Evolutionary conservation across 73 alveolate species (phyloP), one percentile per base, ranked within the genome.

Genomic region (Symbiodinium pilosum): DNA sequence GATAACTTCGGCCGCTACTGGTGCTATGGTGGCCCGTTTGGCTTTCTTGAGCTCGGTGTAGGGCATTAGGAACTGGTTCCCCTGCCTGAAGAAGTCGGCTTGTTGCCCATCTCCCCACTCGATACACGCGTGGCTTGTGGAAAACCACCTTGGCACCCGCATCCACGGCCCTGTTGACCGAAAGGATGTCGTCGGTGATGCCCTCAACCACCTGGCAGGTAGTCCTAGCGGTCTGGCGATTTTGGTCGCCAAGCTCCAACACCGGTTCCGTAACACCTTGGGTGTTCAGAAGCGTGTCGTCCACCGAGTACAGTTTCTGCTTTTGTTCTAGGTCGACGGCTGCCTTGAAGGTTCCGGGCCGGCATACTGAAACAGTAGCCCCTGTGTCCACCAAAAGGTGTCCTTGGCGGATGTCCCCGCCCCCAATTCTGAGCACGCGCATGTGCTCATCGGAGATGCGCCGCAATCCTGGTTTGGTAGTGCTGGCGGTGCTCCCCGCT

Each of bases 131-230:
- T 75, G 12, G 26, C 26, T 6, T 11, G 41, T n/a, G 28, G 51
- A 75, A 75, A 75, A 8, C 34, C 43, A 75, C 43, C 38, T 12
- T 8, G 4, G 86, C 86, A 11, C 86, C 86, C 18, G n/a, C n/a
- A n/a, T n/a, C n/a, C n/a, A n/a, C n/a, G n/a, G n/a, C n/a, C n/a
- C n/a, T n/a, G n/a, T n/a, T n/a, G n/a, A n/a, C n/a, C n/a, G n/a
- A n/a, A n/a, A n/a, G n/a, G n/a, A n/a, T n/a, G n/a, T n/a, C n/a
- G 43, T 75, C 86, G 26, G 26, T 20, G 20, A 75, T 75, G 52
- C 86, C 86, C n/a, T 75, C 86, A 16, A 75, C 86, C 6, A 75
- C 86, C 51, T 75, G 86, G 32, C n/a, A 75, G 26, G 86, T 20
- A 11, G 38, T n/a, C n/a, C 89, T 8, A 11, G 64, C 64, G 8